Evolutionary conservation across 2,329 filamentous ascomycete genomes (phyloP), one percentile per base, ranked within the genome.

Genomic region (Penicillium sp.): DNA sequence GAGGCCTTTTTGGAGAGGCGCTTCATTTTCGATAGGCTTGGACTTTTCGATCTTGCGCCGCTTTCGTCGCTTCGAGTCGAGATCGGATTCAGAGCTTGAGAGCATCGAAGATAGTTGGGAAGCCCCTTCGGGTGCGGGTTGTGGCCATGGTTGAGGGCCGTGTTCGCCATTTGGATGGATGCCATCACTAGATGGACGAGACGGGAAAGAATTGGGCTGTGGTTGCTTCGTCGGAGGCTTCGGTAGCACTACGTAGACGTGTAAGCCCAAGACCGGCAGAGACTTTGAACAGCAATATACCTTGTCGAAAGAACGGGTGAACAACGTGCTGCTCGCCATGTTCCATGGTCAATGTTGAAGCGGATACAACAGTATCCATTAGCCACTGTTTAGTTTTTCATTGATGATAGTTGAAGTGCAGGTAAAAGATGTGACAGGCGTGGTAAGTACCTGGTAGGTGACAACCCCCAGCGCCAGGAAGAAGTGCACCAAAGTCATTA

Each of bases 291-390:
- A 33, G 23, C 15, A 32, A 42, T 47, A 47, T 37, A 68, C 67
- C 60, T 60, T 59, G 60, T 44, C 50, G 52, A 42, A 68, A 67
- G 42, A 68, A 68, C 14, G 65, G 64, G 49, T 67, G 63, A 38
- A 68, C 54, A 33, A 55, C 56, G 33, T 55, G 61, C 47, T 62
- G 59, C 44, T 62, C 60, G 48, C 55, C 50, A 39, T 60, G 60
- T 47, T 54, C 62, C 62, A 67, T 67, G 45, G 56, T 64, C 59
- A 57, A 58, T 37, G 41, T 47, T 53, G 45, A 43, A 42, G 45
- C 52, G 38, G 42, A 51, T 45, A 44, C 37, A 30, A 42, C 29
- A 7, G 52, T 48, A 43, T 49, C 50, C 53, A 60, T 56, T 29
- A 35, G 51, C 48, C 41, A 44, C 44, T 33, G 22, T 34, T 40